phyloP scores from a whole-genome alignment of 148 eudicot genomes.

The Arbutus unedo region DNA sequence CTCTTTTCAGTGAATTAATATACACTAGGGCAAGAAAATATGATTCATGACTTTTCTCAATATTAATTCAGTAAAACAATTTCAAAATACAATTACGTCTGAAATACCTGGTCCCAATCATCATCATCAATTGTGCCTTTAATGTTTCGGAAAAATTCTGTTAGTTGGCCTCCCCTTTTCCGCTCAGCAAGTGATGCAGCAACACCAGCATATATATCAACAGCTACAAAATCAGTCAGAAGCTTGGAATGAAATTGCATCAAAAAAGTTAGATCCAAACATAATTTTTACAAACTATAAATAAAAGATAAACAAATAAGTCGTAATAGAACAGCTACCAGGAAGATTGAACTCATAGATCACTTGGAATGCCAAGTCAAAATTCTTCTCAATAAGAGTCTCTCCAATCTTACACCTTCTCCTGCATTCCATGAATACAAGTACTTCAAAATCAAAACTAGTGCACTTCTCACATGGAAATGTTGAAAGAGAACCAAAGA shows the following conservation, averaged over 20 bases:
- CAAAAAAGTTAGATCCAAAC: background rate
- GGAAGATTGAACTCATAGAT: slow-evolving; percentile 81
- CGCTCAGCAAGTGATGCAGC: slow-evolving; percentile 99
- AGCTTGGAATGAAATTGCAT: slow-evolving; percentile 16
- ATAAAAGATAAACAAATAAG: slow-evolving; percentile 3
- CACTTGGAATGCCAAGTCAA: slow-evolving; percentile 88
- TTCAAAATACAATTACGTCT: background rate
- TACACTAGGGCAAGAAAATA: background rate
- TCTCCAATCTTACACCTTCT: slow-evolving; percentile 94
- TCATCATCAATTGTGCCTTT: slow-evolving; percentile 90
- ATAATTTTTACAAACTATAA: background rate
- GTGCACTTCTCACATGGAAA: background rate
- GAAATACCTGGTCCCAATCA: slow-evolving; percentile 92
- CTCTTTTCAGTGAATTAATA: background rate
- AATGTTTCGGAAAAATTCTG: slow-evolving; percentile 84
- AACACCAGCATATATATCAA: slow-evolving; percentile 98
- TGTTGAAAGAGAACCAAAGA: background rate
- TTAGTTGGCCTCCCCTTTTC: slow-evolving; percentile 83
- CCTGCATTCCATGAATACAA: slow-evolving; percentile 45
- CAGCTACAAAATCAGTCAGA: slow-evolving; percentile 51
- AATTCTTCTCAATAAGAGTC: slow-evolving; percentile 87
- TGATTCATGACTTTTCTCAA: slow-evolving; percentile 5
- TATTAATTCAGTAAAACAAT: background rate
- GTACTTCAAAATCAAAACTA: background rate
- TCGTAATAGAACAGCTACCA: slow-evolving; percentile 39